phyloP scores from a whole-genome alignment of 2,329 filamentous ascomycete genomes.

The Cytospora piceicola region DNA sequence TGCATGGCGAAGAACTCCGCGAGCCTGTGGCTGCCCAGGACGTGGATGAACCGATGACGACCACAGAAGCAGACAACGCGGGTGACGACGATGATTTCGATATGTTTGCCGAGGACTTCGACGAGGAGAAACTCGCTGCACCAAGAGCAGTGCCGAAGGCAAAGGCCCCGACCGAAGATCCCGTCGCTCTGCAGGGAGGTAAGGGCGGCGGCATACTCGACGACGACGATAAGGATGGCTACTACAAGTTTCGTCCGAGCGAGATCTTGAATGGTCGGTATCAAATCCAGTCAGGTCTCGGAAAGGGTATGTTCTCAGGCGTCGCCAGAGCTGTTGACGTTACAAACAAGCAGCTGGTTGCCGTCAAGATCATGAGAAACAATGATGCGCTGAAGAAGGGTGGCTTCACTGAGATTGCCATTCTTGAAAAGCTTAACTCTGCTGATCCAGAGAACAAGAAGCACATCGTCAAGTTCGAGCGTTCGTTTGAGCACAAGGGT shows the following conservation, averaged over 20 bases:
- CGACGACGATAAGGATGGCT: slow-evolving; percentile 92
- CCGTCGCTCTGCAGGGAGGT: slow-evolving; percentile 51
- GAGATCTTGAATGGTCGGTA: slow-evolving; percentile 90
- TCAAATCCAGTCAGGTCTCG: slow-evolving; percentile 83
- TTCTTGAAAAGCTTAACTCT: slow-evolving; percentile 83
- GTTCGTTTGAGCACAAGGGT: slow-evolving; percentile 89
- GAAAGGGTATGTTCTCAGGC: slow-evolving; percentile 94
- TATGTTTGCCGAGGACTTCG: slow-evolving; percentile 87
- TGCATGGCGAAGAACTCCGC: slow-evolving; percentile 49
- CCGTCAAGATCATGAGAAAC: slow-evolving; percentile 97
- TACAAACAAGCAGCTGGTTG: slow-evolving; percentile 75
- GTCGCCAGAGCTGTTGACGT: slow-evolving; percentile 88
- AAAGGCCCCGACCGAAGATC: slow-evolving; percentile 47
- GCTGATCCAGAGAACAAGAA: slow-evolving; percentile 88
- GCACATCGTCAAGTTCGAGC: slow-evolving; percentile 86
- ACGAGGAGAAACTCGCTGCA: slow-evolving; percentile 66
- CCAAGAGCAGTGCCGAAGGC: slow-evolving; percentile 47
- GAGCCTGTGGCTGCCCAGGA: slow-evolving; percentile 33
- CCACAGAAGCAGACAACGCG: slow-evolving; percentile 45
- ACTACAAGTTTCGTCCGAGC: slow-evolving; percentile 92
- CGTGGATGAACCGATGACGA: slow-evolving; percentile 39
- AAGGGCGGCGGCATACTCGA: slow-evolving; percentile 79
- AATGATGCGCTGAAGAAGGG: slow-evolving; percentile 93
- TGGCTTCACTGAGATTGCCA: slow-evolving; percentile 91
- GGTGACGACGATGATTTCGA: slow-evolving; percentile 75